Conservation (phyloP, 768 basidiomycete genomes). For the Inosperma sp. region DNA sequence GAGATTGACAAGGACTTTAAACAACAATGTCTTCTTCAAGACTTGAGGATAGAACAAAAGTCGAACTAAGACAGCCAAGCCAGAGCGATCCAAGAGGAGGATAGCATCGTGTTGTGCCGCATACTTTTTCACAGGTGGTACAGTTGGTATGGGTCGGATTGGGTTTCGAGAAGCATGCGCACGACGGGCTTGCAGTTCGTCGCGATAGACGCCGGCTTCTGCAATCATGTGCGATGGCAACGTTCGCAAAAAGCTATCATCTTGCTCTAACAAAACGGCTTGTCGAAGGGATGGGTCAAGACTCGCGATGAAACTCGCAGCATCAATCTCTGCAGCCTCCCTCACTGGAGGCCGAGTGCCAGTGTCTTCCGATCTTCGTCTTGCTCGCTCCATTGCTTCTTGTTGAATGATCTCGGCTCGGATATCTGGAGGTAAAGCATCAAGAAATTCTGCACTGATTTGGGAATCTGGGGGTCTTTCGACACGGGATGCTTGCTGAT, state of each 20-base stretch:
- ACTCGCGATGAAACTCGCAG: conserved; percentile 87
- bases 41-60: conserved; percentile 96
- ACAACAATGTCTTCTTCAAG: conserved; percentile 76
- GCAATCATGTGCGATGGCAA: conserved; percentile 84
- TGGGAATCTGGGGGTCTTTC: conserved; percentile 78
- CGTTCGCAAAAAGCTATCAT: conserved; percentile 76
- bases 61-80: conserved; percentile 84
- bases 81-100: conserved; percentile 85
- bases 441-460: conserved; percentile 92
- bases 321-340: conserved; percentile 72
- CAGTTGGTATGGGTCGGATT: conserved; percentile 26
- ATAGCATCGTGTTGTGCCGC: conserved; percentile 77
- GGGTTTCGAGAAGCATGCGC: conserved; percentile 28
- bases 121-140: conserved; percentile 44
- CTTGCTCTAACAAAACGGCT: conserved; percentile 86
- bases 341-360: conserved; percentile 43
- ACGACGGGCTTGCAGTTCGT: conserved; percentile 39
- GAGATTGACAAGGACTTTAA: conserved; percentile 87
- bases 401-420: conserved; percentile 96
- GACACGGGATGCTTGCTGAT: conserved; percentile 74
- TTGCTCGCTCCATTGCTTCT: conserved; percentile 80
- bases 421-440: conserved; percentile 93
- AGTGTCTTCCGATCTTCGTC: conserved; percentile 38
- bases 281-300: conserved; percentile 87
- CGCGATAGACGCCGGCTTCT: conserved; percentile 72